Conservation (phyloP, 2,329 filamentous ascomycete genomes). For the Didymella glomerata region DNA sequence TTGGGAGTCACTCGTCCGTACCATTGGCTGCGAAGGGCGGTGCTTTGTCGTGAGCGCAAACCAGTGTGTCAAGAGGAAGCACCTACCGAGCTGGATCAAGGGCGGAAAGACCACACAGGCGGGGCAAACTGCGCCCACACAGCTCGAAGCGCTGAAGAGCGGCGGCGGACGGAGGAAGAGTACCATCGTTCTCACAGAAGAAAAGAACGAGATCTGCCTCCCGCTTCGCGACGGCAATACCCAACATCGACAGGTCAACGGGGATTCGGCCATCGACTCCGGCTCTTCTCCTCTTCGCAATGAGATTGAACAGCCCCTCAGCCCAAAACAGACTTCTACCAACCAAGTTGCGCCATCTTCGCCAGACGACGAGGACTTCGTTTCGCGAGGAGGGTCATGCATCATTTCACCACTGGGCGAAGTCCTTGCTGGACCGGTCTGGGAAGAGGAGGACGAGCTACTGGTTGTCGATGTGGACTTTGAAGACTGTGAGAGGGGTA, state of each 20-base stretch:
- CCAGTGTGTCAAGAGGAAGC: slow-evolving; percentile 73
- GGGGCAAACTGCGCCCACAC: not conserved
- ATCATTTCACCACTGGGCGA: slow-evolving; percentile 83
- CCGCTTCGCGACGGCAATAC: slow-evolving; percentile 38
- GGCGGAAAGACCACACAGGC: slow-evolving; percentile 20
- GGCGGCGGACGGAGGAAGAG: slow-evolving; percentile 47
- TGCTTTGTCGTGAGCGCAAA: slow-evolving; percentile 88
- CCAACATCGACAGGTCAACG: slow-evolving; percentile 18
- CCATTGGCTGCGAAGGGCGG: slow-evolving; percentile 80
- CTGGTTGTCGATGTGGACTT: slow-evolving; percentile 81
- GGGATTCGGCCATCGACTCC: slow-evolving; percentile 36
- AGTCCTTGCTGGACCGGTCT: slow-evolving; percentile 81
- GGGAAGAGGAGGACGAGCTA: slow-evolving; percentile 76
- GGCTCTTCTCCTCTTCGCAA: slow-evolving; percentile 23
- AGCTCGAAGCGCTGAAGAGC: slow-evolving; percentile 8
- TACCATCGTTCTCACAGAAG: slow-evolving; percentile 52
- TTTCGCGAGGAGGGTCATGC: slow-evolving; percentile 80
- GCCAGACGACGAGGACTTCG: slow-evolving; percentile 58
- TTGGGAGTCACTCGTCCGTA: slow-evolving; percentile 84
- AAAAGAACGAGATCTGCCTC: slow-evolving; percentile 58
- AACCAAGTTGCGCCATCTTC: slow-evolving; percentile 16
- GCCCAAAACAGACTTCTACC: slow-evolving; percentile 29
- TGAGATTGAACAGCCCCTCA: slow-evolving; percentile 27
- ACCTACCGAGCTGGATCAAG: slow-evolving; percentile 67
- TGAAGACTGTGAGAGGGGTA: slow-evolving; percentile 83